Conservation (phyloP, 805 yeast genomes). For the Tetrapisispora fleetii region DNA sequence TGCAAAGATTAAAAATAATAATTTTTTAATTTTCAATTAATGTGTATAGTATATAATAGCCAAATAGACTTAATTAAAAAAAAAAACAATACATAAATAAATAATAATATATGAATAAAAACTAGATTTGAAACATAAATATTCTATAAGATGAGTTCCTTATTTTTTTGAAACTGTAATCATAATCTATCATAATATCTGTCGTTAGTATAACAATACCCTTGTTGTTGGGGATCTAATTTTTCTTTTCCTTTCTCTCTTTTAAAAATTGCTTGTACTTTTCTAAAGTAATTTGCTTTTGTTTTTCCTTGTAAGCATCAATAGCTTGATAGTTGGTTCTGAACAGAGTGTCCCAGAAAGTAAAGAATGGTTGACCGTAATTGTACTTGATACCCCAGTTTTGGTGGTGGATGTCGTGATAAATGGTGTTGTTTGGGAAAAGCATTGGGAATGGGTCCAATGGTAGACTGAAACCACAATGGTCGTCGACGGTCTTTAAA, state of each 20-base stretch:
- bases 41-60: neutral
- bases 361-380: constrained; percentile 92
- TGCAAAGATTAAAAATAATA: too few relatives aligned
- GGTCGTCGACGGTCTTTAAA: constrained; percentile 94
- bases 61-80: too few relatives aligned
- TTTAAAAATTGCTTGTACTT: constrained; percentile 50
- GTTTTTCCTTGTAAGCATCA: constrained; percentile 40
- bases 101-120: too few relatives aligned
- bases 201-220: neutral
- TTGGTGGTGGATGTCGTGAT: constrained; percentile 97
- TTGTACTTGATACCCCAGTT: constrained; percentile 88
- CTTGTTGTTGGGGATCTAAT: neutral
- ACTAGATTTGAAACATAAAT: too few relatives aligned
- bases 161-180: neutral
- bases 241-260: constrained; percentile 14
- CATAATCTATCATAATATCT: neutral
- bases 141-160: neutral
- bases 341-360: constrained; percentile 75
- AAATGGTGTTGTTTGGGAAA: constrained; percentile 92
- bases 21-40: neutral
- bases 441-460: constrained; percentile 80
- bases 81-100: too few relatives aligned
- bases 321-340: constrained; percentile 64
- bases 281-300: constrained; percentile 55
- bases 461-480: constrained; percentile 94